A percentile compares a stretch with the other conserved stretches of the same genome.
Evolutionary conservation across 2,329 filamentous ascomycete species (phyloP).

Genomic region (Neopestalotiopsis rosae): DNA sequence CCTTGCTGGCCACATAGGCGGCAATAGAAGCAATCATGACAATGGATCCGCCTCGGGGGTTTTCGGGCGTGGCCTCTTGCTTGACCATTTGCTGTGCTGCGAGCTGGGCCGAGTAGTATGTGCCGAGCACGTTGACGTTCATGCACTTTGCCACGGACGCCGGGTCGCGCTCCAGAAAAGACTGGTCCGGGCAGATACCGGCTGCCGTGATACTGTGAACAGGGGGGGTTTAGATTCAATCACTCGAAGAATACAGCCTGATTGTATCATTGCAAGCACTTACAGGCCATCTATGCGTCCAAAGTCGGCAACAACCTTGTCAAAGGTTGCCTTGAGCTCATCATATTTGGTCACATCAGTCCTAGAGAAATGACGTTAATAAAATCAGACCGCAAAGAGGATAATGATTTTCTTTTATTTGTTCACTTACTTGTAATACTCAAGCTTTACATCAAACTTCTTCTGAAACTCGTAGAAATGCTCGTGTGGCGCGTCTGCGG

Average conservation of each 20-base stretch:
- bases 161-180: slow-evolving; percentile 40
- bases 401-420: neutral
- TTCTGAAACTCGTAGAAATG: slow-evolving; percentile 21
- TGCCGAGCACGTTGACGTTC: slow-evolving; percentile 73
- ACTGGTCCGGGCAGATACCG: slow-evolving; percentile 21
- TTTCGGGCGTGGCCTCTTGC: slow-evolving; percentile 45
- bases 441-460: slow-evolving; percentile 19
- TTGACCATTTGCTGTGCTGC: slow-evolving; percentile 62
- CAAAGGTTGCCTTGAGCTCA: slow-evolving; percentile 44
- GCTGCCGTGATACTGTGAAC: slow-evolving; percentile 26
- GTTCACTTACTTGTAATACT: slow-evolving; percentile 33
- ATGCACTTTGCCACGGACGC: slow-evolving; percentile 69
- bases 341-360: slow-evolving; percentile 40
- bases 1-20: slow-evolving; percentile 56
- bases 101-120: slow-evolving; percentile 72
- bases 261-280: slow-evolving; percentile 33
- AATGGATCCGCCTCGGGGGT: slow-evolving; percentile 40
- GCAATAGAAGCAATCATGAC: slow-evolving; percentile 58
- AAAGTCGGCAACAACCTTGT: slow-evolving; percentile 38
- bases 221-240: slow-evolving; percentile 30
- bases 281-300: slow-evolving; percentile 6
- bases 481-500: slow-evolving; percentile 36
- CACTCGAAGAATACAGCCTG: neutral
- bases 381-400: neutral
- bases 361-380: slow-evolving; percentile 41